phyloP scores from a whole-genome alignment of 2,329 filamentous ascomycete species.

The Cercospora sojina region DNA sequence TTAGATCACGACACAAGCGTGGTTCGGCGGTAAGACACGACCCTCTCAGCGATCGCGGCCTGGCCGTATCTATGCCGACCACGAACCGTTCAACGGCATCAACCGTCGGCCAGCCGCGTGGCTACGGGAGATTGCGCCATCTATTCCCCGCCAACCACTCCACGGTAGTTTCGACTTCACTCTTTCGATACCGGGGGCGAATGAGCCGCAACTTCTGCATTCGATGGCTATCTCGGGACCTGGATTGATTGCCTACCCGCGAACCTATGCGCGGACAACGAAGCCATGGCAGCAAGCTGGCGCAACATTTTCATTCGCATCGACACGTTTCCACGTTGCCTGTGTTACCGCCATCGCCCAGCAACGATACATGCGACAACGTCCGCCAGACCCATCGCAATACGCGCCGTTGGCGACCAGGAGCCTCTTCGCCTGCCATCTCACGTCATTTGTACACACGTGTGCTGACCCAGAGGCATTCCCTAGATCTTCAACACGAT shows the following conservation, averaged over 20 bases:
- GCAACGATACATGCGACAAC: background rate
- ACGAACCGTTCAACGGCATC: background rate
- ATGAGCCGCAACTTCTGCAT: background rate
- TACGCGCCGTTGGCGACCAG: background rate
- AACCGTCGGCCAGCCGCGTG: constrained; percentile 12
- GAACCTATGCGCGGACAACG: background rate
- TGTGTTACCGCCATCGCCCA: background rate
- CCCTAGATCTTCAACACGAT: background rate
- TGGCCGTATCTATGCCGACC: constrained; percentile 1
- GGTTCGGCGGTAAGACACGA: background rate
- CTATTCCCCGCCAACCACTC: background rate
- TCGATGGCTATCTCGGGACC: background rate
- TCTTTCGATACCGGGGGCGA: background rate
- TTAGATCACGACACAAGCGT: background rate
- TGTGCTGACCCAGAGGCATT: background rate
- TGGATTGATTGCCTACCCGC: background rate
- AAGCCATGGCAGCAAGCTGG: background rate
- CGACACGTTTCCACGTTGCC: background rate
- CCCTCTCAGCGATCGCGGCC: background rate
- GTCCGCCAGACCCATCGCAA: background rate
- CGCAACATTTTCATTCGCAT: background rate
- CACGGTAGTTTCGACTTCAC: background rate
- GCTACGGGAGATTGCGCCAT: constrained; percentile 7
- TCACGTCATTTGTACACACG: background rate
- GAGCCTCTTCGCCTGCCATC: background rate